phyloP scores from a whole-genome alignment of 148 eudicot species.

The Linanthus parryae region DNA sequence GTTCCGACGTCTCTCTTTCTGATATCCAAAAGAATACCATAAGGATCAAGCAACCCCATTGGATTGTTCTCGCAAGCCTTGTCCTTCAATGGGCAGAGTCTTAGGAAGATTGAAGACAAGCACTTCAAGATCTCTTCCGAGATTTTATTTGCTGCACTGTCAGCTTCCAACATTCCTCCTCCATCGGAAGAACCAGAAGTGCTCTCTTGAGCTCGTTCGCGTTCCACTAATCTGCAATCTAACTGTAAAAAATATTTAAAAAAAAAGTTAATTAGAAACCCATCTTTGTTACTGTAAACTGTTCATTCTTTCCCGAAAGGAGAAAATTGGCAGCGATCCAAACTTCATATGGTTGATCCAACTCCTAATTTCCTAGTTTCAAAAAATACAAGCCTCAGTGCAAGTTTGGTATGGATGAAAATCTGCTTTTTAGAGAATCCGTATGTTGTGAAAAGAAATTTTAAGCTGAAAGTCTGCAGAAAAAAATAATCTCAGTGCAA shows the following conservation, averaged over 20 bases:
- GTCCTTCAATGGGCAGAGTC: constrained; percentile 48
- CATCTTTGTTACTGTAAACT: no score
- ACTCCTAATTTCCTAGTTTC: no score
- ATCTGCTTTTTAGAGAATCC: no score
- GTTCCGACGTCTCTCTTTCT: constrained; percentile 57
- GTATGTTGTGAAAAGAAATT: no score
- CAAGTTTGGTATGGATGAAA: no score
- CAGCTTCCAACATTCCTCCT: constrained; percentile 18
- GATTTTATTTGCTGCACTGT: constrained; percentile 62
- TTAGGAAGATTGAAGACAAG: constrained; percentile 57
- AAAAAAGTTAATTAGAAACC: constrained; percentile 3
- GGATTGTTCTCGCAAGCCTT: constrained; percentile 27
- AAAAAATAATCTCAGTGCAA: no score
- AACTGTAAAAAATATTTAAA: constrained; percentile 12
- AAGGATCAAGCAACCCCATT: constrained; percentile 55
- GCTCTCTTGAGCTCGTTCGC: constrained; percentile 38
- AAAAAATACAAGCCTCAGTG: no score
- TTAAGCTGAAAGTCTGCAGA: no score
- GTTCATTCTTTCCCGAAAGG: no score
- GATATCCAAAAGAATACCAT: constrained; percentile 30
- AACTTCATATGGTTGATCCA: no score
- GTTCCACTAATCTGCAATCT: constrained; percentile 30
- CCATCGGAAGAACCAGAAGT: constrained; percentile 35
- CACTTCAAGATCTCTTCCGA: constrained; percentile 83
- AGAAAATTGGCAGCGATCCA: no score